Evolutionary conservation across 2,329 filamentous ascomycete genomes (phyloP), one percentile per base, ranked within the genome.

Genomic region (Xylaria sp.): DNA sequence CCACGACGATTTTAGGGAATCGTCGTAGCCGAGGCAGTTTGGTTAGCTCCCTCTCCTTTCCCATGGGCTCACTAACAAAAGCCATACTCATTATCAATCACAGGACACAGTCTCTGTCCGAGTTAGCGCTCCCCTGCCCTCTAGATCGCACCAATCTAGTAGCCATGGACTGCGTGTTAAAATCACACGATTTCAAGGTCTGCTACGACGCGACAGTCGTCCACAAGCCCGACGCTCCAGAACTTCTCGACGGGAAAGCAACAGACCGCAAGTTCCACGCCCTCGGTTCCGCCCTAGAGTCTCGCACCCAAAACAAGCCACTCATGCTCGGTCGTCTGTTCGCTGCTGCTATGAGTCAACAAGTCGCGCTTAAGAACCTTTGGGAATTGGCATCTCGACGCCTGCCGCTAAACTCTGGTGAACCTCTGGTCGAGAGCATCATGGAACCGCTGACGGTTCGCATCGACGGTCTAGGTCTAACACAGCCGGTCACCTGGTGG

Each of bases 1-100:
- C 43, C 43, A 33, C 43, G 18, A 60, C 28, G 43, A 60, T 43
- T 60, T 60, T 60, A 60, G 43, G 25, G 43, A 60, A 60, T 60
- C 25, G 43, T 60, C 15, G 57, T 51, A 33, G 57, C 57, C 1
- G 18, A 60, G 43, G 25, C 57, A 51, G 57, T 60, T 25, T 60
- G 57, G 57, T 43, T 43, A 43, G 41, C 41, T 43, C 41, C 31
- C 25, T 25, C 25, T 54, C 49, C 25, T 54, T 54, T 60, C 39
- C 25, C 25, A 56, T 41, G 7, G 54, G 33, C 31, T 58, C 20
- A 58, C 55, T 9, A 7, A 58, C 55, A 58, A 46, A 58, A 31
- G 39, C 20, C 20, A 58, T 58, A 9, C 36, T 58, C 12, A 59
- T 9, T 13, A 31, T 59, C 13, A 59, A 31, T 31, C 7, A 31